Evolutionary conservation across 805 yeast species (phyloP), one percentile per base, ranked within the genome.

Genomic region (Yamadazyma insecticola): DNA sequence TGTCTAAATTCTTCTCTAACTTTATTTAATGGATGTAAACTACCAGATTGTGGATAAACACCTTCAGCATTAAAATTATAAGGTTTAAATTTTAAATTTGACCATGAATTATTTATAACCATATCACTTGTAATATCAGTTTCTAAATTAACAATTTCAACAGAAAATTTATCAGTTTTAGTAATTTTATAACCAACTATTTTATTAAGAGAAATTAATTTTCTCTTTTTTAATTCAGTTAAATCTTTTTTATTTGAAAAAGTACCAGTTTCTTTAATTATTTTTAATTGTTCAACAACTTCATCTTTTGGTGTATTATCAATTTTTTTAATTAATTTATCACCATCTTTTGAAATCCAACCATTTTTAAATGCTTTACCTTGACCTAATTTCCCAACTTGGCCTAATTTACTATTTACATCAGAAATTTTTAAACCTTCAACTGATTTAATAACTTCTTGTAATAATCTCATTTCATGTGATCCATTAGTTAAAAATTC

Each of bases 1-100:
- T 89, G 95, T 67, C 98, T 77, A 67, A 92, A 92, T 62, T 92
- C 98, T 63, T 90, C 97, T 53, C 97, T 78, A 37, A 92, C 97
- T 63, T 92, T 92, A 70, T 79, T 87, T 51, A 92, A 74, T 22
- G 99, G 99, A 62, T 92, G 99, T 48, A 92, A 72, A 28, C 97
- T 95, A 55, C 99, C 99, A 16, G 94, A 74, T 24, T 66, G 69
- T 29, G 97, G 90, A 41, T 70, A 66, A 26, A 84, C 74, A 57
- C 99, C 98, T 68, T 92, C 95, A 31, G 97, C 86, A 53, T 86
- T 76, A 73, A 92, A 92, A 68, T 92, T 92, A 66, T 90, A 92
- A 17, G 95, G 89, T 66, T 94, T 92, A 74, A 94, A 92, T 45
- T 81, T 64, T 29, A 86, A 78, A 28, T 72, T 67, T 54, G 83